Base-by-base conservation (phyloP, 805 yeast species). In the Barnettozyma pratensis region DNA sequence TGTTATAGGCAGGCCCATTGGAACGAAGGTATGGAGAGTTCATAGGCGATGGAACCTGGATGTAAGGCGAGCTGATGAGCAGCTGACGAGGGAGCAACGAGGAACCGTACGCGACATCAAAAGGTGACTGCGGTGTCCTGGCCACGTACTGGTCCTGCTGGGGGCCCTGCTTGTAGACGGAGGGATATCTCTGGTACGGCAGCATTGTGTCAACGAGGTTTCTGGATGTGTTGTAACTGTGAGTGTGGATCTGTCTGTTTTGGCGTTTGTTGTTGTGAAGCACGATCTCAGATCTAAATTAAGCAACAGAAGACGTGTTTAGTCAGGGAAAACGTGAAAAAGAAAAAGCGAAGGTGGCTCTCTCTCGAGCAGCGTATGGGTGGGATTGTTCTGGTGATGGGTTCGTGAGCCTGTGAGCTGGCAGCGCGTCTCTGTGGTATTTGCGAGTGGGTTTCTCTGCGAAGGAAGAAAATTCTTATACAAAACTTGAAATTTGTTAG, bases 81-180 rank as follows among this genome's bases (percentile, higher is more conserved):
- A 83, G 64, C 56, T 81, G 85, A 14, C 83, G 68, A 1, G 90
- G 90, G 19, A 83, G 65, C 71, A 83, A 72, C 11, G 83, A 75
- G 5, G 79, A 75, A 7, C 85, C 81, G 56, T 81, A 82, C 4
- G 75, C 66, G 48, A 76, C 62, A 58, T 83, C 87, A 56, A 81
- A 73, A 2, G 88, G 87, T 3, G 84, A 74, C 37, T 63, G 70
- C 3, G 81, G 80, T 9, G 70, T 47, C 5, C 52, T 47, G 7
- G 30, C 25, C 25, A 44, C 41, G 44, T 50, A 41, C 9, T 52
- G 45, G 36, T 53, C 52, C 42, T 48, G 53, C 19, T 39, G 41
- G 5, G 34, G 39, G 32, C 47, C 42, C 28, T 47, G 47, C 45
- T 52, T 45, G 52, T 56, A 47, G 41, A 52, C 45, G 30, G 56